Base-by-base conservation (phyloP, 108 stramenopile species). In the Conticribra guillardii region DNA sequence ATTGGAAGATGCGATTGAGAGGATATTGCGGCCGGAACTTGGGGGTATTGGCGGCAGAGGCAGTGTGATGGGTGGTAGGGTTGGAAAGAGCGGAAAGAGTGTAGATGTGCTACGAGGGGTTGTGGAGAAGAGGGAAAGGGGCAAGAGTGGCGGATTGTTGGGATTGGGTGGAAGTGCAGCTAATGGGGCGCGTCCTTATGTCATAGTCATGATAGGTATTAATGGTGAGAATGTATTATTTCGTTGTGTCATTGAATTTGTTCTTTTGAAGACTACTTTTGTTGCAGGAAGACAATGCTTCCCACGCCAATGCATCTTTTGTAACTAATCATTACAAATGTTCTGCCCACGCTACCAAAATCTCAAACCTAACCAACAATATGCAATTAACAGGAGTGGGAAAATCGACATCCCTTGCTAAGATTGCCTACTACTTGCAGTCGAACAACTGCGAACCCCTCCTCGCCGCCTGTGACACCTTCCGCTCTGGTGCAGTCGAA, bases 391-490 rank as follows among this genome's bases (percentile, higher is more conserved):
- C 82, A 67, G 85, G 87, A 0, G 86, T 89, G 69, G 87, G 93
- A 17, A 97, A 97, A 74, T 89, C 88, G 15, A 98, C 97, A 15
- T 87, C 90, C 19, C 77, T 98, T 44, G 96, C 95, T 55, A 98
- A 98, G 68, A 73, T 97, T 69, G 96, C 97, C 0, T 87, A 89
- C 57, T 89, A 93, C 48, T 69, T 97, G 17, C 81, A 89, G 65
- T 60, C 65, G 33, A 89, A 94, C 16, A 89, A 90, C 27, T 93
- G 91, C 78, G 76, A 79, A 18, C 92, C 92, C 19, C 68, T 93
- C 9, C 69, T 98, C 29, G 97, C 96, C 23, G 98, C 98, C 4
- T 97, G 97, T 58, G 98, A 99, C 76, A 98, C 98, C n/a, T 99
- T 98, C 77, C 90, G 98, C 9, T 88, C 89, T 17, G 98, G 98